A percentile compares a stretch with the other conserved stretches of the same genome.
These are phyloP conservation scores for Hygrocybe coccinea DNA, from an alignment of 768 basidiomycete genomes.

Conservation along the genomic window DNA sequence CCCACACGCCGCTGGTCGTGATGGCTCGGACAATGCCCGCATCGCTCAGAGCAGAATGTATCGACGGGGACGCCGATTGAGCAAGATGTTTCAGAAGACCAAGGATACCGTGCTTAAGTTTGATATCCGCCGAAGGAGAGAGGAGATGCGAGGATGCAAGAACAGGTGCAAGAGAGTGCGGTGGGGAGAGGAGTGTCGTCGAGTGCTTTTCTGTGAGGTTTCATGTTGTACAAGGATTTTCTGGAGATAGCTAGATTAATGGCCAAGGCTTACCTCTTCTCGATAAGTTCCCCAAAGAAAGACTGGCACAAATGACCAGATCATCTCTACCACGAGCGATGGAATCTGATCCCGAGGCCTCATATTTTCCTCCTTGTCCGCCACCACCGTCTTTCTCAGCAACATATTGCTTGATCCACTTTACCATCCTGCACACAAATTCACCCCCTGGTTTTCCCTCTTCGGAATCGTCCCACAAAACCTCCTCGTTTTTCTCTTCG, in stretches of 20 bases:
- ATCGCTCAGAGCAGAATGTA: constrained; percentile 55
- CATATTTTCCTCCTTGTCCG: constrained; percentile 18
- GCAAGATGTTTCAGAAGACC: constrained; percentile 86
- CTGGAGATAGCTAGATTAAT: neutral
- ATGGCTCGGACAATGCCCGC: constrained; percentile 62
- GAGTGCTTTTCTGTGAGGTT: constrained; percentile 50
- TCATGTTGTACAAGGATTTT: constrained; percentile 5
- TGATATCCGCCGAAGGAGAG: constrained; percentile 56
- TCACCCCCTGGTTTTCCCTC: constrained; percentile 54
- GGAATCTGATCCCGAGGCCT: neutral
- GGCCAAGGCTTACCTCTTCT: constrained; percentile 53
- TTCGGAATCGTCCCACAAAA: constrained; percentile 68
- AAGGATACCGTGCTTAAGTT: constrained; percentile 84
- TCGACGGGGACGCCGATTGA: constrained; percentile 54
- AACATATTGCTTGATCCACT: constrained; percentile 65
- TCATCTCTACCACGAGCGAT: constrained; percentile 50
- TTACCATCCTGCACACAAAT: constrained; percentile 68
- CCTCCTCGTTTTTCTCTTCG: constrained; percentile 71
- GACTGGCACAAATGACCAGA: constrained; percentile 74
- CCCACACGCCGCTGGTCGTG: constrained; percentile 62
- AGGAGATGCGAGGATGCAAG: constrained; percentile 56
- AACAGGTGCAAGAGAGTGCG: constrained; percentile 57
- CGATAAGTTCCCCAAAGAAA: constrained; percentile 77
- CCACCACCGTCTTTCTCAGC: constrained; percentile 31
- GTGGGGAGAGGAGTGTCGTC: constrained; percentile 56